Conservation (phyloP, 73 alveolate species). For the Paramecium biaurelia region DNA sequence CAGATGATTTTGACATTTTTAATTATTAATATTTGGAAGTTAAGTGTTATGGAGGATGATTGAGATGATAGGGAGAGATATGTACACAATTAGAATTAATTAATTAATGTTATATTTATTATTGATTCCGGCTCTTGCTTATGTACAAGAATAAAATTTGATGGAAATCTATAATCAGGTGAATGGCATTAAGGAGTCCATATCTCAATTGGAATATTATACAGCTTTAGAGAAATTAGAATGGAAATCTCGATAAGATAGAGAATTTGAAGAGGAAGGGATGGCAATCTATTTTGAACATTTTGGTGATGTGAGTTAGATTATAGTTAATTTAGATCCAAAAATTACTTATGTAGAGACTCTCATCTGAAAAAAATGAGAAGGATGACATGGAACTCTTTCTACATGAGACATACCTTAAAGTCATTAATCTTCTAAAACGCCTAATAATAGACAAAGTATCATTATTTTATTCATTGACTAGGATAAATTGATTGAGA, state of each 20-base stretch:
- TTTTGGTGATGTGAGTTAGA: neutral
- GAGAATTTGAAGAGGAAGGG: slow-evolving; percentile 18
- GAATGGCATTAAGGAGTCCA: neutral
- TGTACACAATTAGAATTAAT: neutral
- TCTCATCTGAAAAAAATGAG: neutral
- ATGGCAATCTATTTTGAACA: neutral
- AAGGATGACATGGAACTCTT: neutral
- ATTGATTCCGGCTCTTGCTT: neutral
- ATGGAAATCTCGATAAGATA: neutral
- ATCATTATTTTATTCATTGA: neutral
- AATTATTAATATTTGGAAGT: neutral
- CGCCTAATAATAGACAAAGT: slow-evolving; percentile 20
- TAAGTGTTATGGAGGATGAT: neutral
- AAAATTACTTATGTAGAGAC: neutral
- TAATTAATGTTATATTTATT: neutral
- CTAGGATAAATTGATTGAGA: slow-evolving; percentile 22
- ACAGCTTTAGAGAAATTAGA: slow-evolving; percentile 12
- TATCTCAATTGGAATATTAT: neutral
- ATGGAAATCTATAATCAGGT: neutral
- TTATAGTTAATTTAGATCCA: neutral
- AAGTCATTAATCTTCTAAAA: neutral
- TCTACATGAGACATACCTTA: neutral
- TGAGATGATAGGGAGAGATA: neutral
- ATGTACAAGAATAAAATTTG: neutral
- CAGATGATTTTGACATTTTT: slow-evolving; percentile 61